phyloP scores from a whole-genome alignment of 495 filamentous ascomycete genomes.

The Penicillium subrubescens region DNA sequence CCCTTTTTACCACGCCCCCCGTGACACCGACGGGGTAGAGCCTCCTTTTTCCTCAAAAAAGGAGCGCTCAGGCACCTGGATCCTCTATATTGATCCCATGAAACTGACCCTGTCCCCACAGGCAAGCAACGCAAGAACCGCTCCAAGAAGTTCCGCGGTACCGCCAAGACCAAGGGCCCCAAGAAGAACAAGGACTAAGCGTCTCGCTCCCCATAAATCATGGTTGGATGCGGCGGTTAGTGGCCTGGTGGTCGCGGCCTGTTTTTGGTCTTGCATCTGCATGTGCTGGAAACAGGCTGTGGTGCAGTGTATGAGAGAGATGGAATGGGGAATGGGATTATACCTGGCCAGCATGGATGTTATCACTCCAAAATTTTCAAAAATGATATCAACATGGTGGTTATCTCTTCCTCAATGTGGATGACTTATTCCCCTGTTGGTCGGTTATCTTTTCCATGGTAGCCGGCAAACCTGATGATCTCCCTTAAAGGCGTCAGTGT shows the following conservation, averaged over 20 bases:
- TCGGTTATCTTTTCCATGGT: slow-evolving; percentile 7
- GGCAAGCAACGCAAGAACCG: slow-evolving; percentile 99
- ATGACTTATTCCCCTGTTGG: slow-evolving; percentile 13
- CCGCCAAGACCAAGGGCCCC: slow-evolving; percentile 85
- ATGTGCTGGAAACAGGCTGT: slow-evolving; percentile 18
- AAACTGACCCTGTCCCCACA: slow-evolving; percentile 43
- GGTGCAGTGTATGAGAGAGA: slow-evolving; percentile 23
- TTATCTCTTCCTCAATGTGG: slow-evolving; percentile 6
- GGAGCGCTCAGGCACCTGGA: background rate
- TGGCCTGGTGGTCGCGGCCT: slow-evolving; percentile 29
- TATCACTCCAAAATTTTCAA: slow-evolving; percentile 8
- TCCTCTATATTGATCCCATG: slow-evolving; percentile 1
- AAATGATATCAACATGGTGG: slow-evolving; percentile 10
- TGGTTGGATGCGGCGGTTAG: slow-evolving; percentile 26
- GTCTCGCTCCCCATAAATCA: slow-evolving; percentile 29
- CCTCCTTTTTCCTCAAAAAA: background rate
- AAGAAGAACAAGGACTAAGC: slow-evolving; percentile 65
- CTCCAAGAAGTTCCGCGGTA: slow-evolving; percentile 95
- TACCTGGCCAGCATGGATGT: slow-evolving; percentile 13
- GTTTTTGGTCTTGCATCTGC: slow-evolving; percentile 11
- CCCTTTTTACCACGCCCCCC: slow-evolving; percentile 1
- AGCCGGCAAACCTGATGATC: slow-evolving; percentile 28
- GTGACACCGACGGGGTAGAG: slow-evolving; percentile 7
- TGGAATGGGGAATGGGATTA: slow-evolving; percentile 14
- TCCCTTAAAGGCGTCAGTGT: slow-evolving; percentile 31